phyloP scores from a whole-genome alignment of 116 monocot species.

The Papilionanthe hybrid region DNA sequence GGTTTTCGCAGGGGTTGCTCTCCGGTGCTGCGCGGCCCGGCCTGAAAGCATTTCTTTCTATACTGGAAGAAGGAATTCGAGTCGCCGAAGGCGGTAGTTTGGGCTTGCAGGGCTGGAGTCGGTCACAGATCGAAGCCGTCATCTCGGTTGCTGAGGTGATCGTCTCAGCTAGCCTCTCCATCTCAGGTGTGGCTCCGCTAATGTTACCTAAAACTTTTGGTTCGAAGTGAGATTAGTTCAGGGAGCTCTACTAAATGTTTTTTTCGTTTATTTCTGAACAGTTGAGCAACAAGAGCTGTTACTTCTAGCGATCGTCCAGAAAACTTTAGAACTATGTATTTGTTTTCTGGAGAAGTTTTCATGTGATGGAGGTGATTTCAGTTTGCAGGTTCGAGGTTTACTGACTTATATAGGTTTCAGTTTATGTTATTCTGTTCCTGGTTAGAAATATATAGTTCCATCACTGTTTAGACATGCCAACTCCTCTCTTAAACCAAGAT shows the following conservation, averaged over 20 bases:
- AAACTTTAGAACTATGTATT: constrained; percentile 47
- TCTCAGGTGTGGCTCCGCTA: constrained; percentile 32
- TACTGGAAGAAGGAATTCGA: constrained; percentile 34
- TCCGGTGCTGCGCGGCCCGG: constrained; percentile 35
- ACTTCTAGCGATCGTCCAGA: constrained; percentile 39
- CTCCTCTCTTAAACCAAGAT: not conserved
- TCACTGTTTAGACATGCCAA: not conserved
- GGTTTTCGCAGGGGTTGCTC: constrained; percentile 24
- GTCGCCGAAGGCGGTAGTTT: constrained; percentile 13
- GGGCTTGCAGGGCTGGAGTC: constrained; percentile 38
- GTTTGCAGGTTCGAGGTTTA: constrained; percentile 46
- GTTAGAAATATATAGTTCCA: not conserved
- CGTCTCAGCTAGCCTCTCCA: constrained; percentile 29
- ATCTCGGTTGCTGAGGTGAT: constrained; percentile 30
- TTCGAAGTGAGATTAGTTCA: not conserved
- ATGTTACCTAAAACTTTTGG: not conserved
- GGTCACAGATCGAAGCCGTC: constrained; percentile 54
- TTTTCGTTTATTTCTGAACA: constrained; percentile 21
- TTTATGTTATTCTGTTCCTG: not conserved
- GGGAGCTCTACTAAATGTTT: not conserved
- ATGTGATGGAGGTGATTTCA: constrained; percentile 49
- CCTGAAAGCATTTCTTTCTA: constrained; percentile 30
- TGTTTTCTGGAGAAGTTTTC: constrained; percentile 46
- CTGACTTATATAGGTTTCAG: not conserved
- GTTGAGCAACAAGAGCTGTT: constrained; percentile 33